These are phyloP conservation scores for Pachysandra terminalis DNA, from an alignment of 164 flowering plant genomes.

Conservation along the genomic window DNA sequence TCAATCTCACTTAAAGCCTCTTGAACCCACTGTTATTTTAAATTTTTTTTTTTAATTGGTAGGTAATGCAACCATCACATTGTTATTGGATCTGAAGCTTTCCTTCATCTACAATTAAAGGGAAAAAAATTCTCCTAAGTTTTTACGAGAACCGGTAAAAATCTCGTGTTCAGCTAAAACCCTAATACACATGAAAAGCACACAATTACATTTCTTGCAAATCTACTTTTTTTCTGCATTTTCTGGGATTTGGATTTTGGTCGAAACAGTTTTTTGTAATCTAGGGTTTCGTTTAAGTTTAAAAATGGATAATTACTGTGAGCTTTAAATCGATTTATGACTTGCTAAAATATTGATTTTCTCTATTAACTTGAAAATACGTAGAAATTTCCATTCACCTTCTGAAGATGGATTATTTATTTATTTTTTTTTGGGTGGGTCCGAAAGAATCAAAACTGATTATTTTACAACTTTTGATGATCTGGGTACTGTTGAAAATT, in stretches of 20 bases:
- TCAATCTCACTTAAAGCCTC: constrained; percentile 17
- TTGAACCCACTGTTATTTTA: not conserved
- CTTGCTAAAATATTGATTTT: no score
- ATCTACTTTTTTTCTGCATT: not conserved
- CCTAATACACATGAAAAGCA: no score
- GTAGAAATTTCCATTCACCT: not conserved
- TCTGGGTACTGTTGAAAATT: not conserved
- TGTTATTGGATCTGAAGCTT: constrained; percentile 18
- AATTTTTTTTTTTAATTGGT: not conserved
- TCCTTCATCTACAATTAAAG: not conserved
- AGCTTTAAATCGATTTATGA: no score
- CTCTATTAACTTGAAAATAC: not conserved
- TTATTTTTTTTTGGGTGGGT: not conserved
- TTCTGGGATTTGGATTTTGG: not conserved
- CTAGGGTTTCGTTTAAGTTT: no score
- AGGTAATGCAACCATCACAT: constrained; percentile 6
- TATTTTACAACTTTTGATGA: no score
- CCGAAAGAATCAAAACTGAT: no score
- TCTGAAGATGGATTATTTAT: not conserved
- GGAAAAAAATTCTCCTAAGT: no score
- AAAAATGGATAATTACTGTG: no score
- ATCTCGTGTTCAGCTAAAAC: not conserved
- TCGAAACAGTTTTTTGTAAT: not conserved
- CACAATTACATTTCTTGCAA: not conserved
- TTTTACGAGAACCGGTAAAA: not conserved